These are phyloP conservation scores for Emydomyces testavorans DNA, from an alignment of 2,329 filamentous ascomycete species.

Conservation along the genomic window DNA sequence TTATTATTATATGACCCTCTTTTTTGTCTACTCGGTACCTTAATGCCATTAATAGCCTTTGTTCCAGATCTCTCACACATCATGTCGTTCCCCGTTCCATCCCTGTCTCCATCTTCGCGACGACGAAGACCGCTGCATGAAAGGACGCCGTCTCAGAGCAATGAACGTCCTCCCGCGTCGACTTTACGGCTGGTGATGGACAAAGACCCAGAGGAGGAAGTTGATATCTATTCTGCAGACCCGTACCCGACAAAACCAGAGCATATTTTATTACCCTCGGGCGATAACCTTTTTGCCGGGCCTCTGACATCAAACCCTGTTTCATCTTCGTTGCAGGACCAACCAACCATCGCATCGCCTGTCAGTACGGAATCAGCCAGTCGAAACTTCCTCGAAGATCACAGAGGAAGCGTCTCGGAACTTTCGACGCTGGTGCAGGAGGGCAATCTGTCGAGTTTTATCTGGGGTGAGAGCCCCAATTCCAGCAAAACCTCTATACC, in stretches of 20 bases:
- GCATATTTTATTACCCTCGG: conserved; percentile 35
- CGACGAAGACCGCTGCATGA: conserved; percentile 36
- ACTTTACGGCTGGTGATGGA: conserved; percentile 31
- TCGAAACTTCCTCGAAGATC: conserved; percentile 9
- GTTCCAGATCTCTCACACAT: conserved; percentile 22
- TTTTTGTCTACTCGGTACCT: conserved; percentile 21
- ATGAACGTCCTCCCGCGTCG: conserved; percentile 31
- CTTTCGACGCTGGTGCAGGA: conserved; percentile 11
- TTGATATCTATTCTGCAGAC: conserved; percentile 32
- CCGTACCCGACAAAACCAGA: conserved; percentile 40
- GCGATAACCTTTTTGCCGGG: conserved; percentile 21
- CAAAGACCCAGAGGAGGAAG: conserved; percentile 22
- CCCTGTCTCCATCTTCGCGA: conserved; percentile 24
- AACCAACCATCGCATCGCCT: neutral
- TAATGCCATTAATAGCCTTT: conserved; percentile 16
- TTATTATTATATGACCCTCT: conserved; percentile 7
- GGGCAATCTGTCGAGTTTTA: conserved; percentile 14
- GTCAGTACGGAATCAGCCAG: conserved; percentile 4
- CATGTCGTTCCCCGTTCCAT: conserved; percentile 25
- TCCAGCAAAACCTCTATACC: conserved; percentile 18
- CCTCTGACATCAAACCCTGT: conserved; percentile 18
- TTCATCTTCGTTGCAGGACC: conserved; percentile 22
- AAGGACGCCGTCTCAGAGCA: conserved; percentile 36
- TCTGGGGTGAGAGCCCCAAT: conserved; percentile 15
- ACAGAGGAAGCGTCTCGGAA: conserved; percentile 12